Evolutionary conservation across 495 filamentous ascomycete genomes (phyloP), one percentile per base, ranked within the genome.

Genomic region (Chaetomium fimeti): DNA sequence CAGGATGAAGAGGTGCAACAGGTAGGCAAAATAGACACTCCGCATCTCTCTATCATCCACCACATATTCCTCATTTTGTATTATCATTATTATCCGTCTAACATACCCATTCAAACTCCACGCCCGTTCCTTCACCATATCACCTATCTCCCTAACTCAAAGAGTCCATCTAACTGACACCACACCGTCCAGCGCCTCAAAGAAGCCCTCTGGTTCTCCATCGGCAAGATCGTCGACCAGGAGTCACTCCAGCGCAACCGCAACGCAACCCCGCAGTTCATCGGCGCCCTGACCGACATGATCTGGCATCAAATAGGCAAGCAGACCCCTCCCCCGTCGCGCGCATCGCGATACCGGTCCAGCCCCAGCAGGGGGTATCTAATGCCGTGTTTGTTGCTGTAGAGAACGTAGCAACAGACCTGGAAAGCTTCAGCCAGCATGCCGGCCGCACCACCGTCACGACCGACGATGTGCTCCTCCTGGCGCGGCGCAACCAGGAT

Each of bases 211-310:
- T 98, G 93, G 93, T 90, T 89, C 73, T 83, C 86, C 24, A 86
- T 97, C 64, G 93, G 93, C 71, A 89, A 92, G 72, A 91, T 92
- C 54, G 89, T 97, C 52, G 93, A 97, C 74, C 87, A 93, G 66
- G 91, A 96, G 72, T 89, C 87, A 32, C 77, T 94, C 42, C 81
- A 81, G 27, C 80, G 89, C 15, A 88, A 89, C 70, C 82, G 89
- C 63, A 97, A 93, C 75, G 91, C 93, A 2, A 97, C 92, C 1
- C 93, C 92, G 8, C 93, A 97, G 72, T 98, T 97, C 76, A 97
- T 97, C 69, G 93, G 87, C 12, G 91, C 91, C 0, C 76, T 98
- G 72, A 95, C 91, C 0, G 93, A 97, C 77, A 82, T 98, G 81
- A 89, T 93, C 28, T 98, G 89, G 89, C 79, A 85, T 15, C 94